Base-by-base conservation (phyloP, 345 rosid genomes). In the Pistacia vera region DNA sequence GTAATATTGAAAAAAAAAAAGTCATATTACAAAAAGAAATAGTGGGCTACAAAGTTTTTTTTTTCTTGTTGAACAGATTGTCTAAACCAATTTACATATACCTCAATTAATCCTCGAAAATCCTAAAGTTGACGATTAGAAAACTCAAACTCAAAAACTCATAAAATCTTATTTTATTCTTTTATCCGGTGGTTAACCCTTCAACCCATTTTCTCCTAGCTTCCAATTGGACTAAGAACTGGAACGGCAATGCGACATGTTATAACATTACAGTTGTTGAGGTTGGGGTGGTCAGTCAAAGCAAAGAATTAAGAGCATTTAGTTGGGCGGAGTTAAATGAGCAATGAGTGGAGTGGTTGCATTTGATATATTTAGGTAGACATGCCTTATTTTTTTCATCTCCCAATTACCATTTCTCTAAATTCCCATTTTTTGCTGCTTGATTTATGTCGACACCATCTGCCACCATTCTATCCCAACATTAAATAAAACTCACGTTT, bases 271-370 rank as follows among this genome's bases (percentile, higher is more conserved):
- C 33, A 52, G 11, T 17, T 30, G 33, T 30, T 30, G 33, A n/a
- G 38, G 54, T 2, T 8, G 36, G 46, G 28, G 2, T 1, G 13
- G 17, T 20, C 60, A 65, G 54, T 66, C 5, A 57, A 60, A 57
- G 17, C 22, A 33, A 55, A 30, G 28, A 11, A 6, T 8, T 1
- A 33, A 7, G 64, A 70, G 12, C 13, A 14, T 18, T 58, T 57
- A 65, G 63, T 20, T 56, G 46, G 11, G 7, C 41, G 7, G 41
- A 35, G 18, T 33, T 7, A 36, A 36, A 28, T 1, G 63, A 48
- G 55, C 76, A 56, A 63, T 75, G 78, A 72, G 81, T 72, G 78
- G 72, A 77, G 75, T 72, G 1, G 79, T 75, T 75, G 74, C 79
- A 64, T 63, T 59, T 81, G 79, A 65, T 66, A 30, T 9, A 25